Percentiles rank a stretch among this genome's conserved stretches.
Conservation (phyloP, 352 stramenopile species). For the Hyaloperonospora arabidopsidis region DNA sequence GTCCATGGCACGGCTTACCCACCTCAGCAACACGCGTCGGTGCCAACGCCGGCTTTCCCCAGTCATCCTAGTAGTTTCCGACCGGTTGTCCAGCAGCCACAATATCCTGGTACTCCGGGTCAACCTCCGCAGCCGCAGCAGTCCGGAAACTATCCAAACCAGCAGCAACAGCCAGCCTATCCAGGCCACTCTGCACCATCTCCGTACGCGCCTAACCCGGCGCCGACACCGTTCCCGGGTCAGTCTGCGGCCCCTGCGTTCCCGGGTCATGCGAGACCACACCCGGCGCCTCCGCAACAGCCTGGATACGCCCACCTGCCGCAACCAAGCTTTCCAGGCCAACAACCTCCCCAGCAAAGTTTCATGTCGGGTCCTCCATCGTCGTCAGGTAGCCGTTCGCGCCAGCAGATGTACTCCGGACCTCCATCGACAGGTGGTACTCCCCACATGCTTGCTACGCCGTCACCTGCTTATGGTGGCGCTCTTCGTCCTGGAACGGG, state of each 20-base stretch:
- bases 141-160: conserved; percentile 22
- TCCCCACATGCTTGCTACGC: conserved; percentile 20
- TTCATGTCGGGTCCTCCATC: conserved; percentile 52
- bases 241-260: conserved; percentile 17
- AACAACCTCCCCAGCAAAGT: conserved; percentile 25
- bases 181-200: conserved; percentile 29
- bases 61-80: conserved; percentile 33
- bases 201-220: conserved; percentile 20
- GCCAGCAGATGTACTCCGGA: conserved; percentile 33
- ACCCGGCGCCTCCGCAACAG: conserved; percentile 16
- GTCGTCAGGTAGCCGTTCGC: conserved; percentile 22
- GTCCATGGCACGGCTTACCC: conserved; percentile 33
- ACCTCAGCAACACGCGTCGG: conserved; percentile 30
- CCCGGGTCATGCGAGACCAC: conserved; percentile 30
- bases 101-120: conserved; percentile 27
- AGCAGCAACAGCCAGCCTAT: conserved; percentile 38
- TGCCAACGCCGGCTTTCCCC: conserved; percentile 34
- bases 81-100: conserved; percentile 24
- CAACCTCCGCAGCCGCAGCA: conserved; percentile 27
- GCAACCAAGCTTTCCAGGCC: conserved; percentile 30
- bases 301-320: conserved; percentile 33
- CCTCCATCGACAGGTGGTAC: conserved; percentile 29
- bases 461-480: conserved; percentile 27
- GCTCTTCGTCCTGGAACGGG: conserved; percentile 28
- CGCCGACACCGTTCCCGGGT: conserved; percentile 30